A percentile compares a stretch with the other conserved stretches of the same genome.
Conservation (phyloP, 1,284 basidiomycete genomes). For the Cutaneotrichosporon dermatis region DNA sequence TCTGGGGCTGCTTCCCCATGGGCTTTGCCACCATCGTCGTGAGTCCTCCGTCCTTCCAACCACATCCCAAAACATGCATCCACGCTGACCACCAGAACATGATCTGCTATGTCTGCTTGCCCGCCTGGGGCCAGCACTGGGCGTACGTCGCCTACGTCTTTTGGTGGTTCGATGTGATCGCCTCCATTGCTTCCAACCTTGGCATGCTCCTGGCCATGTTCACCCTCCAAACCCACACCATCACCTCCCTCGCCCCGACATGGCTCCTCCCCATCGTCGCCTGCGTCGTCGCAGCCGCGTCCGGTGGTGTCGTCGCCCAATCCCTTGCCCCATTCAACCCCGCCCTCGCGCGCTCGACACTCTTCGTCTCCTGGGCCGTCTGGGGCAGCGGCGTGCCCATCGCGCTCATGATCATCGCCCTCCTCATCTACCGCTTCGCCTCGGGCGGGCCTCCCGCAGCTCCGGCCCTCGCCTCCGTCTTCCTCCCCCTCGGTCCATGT, state of each 20-base stretch:
- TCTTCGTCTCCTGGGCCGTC: constrained; percentile 52
- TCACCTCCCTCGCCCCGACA: constrained; percentile 57
- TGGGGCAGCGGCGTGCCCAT: constrained; percentile 51
- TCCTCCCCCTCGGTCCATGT: constrained; percentile 57
- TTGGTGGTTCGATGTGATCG: constrained; percentile 67
- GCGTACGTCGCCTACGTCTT: constrained; percentile 61
- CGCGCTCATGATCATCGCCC: constrained; percentile 58
- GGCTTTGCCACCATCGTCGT: constrained; percentile 62
- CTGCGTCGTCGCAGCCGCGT: constrained; percentile 62
- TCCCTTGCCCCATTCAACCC: constrained; percentile 53
- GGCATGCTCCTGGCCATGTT: constrained; percentile 52
- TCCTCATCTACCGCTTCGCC: constrained; percentile 55
- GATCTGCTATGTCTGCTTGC: constrained; percentile 51
- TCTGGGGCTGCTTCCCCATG: constrained; percentile 67
- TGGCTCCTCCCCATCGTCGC: constrained; percentile 72
- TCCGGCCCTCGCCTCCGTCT: constrained; percentile 57
- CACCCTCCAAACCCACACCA: constrained; percentile 58
- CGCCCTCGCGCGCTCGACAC: constrained; percentile 56
- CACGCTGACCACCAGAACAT: constrained; percentile 43
- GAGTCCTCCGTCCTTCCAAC: constrained; percentile 11
- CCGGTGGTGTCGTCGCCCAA: constrained; percentile 59
- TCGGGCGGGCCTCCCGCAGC: constrained; percentile 49
- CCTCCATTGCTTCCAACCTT: constrained; percentile 51
- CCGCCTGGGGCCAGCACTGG: constrained; percentile 55
- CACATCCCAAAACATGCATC: neutral